Percentiles rank a stretch among this genome's conserved stretches.
Conservation (phyloP, 208 protist species). For the Jaenimonas drosophilae region DNA sequence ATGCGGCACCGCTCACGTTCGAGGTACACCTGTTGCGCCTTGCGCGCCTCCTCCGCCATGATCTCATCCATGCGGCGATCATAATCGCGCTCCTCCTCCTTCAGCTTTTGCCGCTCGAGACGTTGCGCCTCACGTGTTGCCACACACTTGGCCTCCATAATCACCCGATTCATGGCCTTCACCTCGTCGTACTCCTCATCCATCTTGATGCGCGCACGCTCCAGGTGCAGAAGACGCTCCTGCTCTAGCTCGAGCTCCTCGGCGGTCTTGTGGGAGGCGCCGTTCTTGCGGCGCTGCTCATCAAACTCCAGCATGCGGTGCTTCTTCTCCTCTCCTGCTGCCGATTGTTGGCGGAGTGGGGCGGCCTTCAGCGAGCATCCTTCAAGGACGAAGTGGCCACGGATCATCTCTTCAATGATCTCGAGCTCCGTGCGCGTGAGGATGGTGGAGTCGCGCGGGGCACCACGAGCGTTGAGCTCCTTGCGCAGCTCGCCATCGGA, state of each 20-base stretch:
- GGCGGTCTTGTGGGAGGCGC: slow-evolving; percentile 29
- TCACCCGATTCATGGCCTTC: slow-evolving; percentile 89
- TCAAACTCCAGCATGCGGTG: slow-evolving; percentile 74
- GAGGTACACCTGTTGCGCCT: slow-evolving; percentile 82
- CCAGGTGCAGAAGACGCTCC: slow-evolving; percentile 54
- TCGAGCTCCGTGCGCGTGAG: slow-evolving; percentile 75
- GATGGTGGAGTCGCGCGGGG: slow-evolving; percentile 65
- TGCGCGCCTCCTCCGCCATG: slow-evolving; percentile 80
- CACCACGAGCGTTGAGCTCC: slow-evolving; percentile 59
- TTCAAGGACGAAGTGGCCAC: slow-evolving; percentile 17
- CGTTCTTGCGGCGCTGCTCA: slow-evolving; percentile 42
- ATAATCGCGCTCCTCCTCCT: slow-evolving; percentile 53
- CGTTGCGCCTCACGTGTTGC: slow-evolving; percentile 87
- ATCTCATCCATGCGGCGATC: slow-evolving; percentile 66
- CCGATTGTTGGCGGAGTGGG: slow-evolving; percentile 9
- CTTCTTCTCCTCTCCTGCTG: slow-evolving; percentile 53
- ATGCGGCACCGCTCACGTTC: slow-evolving; percentile 78
- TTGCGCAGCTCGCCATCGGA: slow-evolving; percentile 72
- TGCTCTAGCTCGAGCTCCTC: slow-evolving; percentile 80
- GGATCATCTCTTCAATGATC: slow-evolving; percentile 66
- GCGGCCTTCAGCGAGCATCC: slow-evolving; percentile 6
- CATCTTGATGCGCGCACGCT: slow-evolving; percentile 60
- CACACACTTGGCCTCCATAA: slow-evolving; percentile 87
- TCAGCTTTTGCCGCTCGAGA: slow-evolving; percentile 55
- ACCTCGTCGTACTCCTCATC: slow-evolving; percentile 90